Evolutionary conservation across 257 asterid species (phyloP).

Genomic region (Jacaranda mimosifolia): DNA sequence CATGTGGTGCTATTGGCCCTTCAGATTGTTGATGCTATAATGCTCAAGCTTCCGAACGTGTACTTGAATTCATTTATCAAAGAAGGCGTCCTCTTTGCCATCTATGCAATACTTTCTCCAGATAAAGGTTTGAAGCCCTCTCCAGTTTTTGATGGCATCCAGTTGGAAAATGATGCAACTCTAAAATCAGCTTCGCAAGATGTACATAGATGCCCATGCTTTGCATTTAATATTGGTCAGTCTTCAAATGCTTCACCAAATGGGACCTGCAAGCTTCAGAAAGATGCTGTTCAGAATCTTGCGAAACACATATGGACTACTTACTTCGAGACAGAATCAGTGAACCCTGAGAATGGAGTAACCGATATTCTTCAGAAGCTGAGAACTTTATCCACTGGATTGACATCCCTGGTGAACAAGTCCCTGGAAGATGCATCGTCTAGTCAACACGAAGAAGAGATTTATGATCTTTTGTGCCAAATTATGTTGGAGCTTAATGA

Average conservation of each 20-base stretch:
- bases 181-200: slow-evolving; percentile 49
- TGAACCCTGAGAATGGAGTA: slow-evolving; percentile 75
- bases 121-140: slow-evolving; percentile 59
- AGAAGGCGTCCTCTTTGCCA: slow-evolving; percentile 88
- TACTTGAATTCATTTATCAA: slow-evolving; percentile 78
- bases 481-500: slow-evolving; percentile 75
- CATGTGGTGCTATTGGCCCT: slow-evolving; percentile 79
- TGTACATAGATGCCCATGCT: slow-evolving; percentile 74
- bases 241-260: slow-evolving; percentile 49
- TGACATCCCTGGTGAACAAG: slow-evolving; percentile 53
- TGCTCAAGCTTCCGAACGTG: slow-evolving; percentile 75
- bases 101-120: slow-evolving; percentile 68
- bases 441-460: slow-evolving; percentile 62
- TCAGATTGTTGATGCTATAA: slow-evolving; percentile 74
- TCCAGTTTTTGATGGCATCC: slow-evolving; percentile 59
- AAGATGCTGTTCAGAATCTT: slow-evolving; percentile 64
- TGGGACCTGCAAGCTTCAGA: slow-evolving; percentile 72
- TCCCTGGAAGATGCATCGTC: slow-evolving; percentile 46
- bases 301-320: slow-evolving; percentile 72
- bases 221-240: slow-evolving; percentile 57
- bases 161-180: slow-evolving; percentile 45
- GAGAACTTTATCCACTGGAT: slow-evolving; percentile 58
- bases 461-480: slow-evolving; percentile 58
- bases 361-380: slow-evolving; percentile 80
- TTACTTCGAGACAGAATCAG: slow-evolving; percentile 66